Evolutionary conservation across 768 basidiomycete species (phyloP), one percentile per base, ranked within the genome.

Genomic region (Leccinum obscurum): DNA sequence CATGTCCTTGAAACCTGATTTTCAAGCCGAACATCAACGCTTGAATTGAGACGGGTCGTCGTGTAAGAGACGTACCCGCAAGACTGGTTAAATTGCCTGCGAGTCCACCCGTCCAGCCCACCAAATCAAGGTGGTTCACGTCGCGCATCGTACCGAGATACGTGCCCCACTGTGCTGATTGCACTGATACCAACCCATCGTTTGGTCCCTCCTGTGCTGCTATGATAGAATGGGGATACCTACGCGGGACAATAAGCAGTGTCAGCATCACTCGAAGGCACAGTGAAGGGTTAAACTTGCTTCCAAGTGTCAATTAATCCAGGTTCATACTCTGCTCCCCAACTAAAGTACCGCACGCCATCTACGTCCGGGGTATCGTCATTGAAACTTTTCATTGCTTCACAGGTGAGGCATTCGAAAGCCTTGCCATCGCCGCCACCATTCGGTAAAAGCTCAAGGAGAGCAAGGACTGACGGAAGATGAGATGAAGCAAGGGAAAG

Each of bases 351-450:
- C 63, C 84, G 82, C 56, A 98, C 89, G 24, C 83, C 85, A 1
- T 83, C 79, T 0, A 88, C 82, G 66, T 98, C 88, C 0, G 92
- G 90, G 0, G 92, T 92, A 37, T 88, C 81, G 58, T 89, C 84
- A 70, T 99, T 99, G 77, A 99, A 99, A 54, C 81, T 75, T 37
- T 81, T 82, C 96, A 98, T 99, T 62, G 85, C 87, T 30, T 88
- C 86, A 8, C 88, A 74, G 0, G 94, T 95, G 50, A 99, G 85
- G 58, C 82, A 89, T 68, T 93, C 87, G 63, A 99, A 98, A 4
- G 97, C 97, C 63, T 86, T 88, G 8, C 97, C 97, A 64, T 98
- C 95, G 10, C 97, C 97, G 1, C 93, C 92, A 10, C 95, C 92
- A 59, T 92, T 96, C 1, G 95, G 91, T 3, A 94, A 83, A 46